A percentile compares a stretch with the other conserved stretches of the same genome.
Evolutionary conservation across 2,329 filamentous ascomycete genomes (phyloP).

Genomic region (Capronia americana): DNA sequence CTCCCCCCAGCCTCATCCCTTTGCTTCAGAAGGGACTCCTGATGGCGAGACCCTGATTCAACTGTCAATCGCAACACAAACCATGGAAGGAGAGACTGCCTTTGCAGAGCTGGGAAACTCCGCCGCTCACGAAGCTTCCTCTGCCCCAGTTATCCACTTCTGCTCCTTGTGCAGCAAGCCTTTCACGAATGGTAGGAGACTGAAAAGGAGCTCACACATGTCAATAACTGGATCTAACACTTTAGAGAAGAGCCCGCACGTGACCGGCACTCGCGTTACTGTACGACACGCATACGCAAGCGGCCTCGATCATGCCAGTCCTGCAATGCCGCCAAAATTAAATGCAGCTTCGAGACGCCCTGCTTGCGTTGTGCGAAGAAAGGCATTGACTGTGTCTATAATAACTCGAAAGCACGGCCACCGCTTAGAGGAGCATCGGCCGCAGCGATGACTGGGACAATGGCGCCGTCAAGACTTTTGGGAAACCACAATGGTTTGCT

Average conservation of each 20-base stretch:
- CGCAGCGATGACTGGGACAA: too few species aligned
- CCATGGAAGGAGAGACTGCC: neutral
- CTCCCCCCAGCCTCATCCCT: neutral
- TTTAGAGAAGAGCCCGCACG: constrained; percentile 24
- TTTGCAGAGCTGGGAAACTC: neutral
- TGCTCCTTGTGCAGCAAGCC: constrained; percentile 6
- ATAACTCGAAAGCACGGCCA: neutral
- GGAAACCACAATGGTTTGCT: neutral
- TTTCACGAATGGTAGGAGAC: constrained; percentile 6
- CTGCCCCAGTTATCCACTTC: neutral
- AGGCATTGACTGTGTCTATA: constrained; percentile 38
- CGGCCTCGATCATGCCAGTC: constrained; percentile 37
- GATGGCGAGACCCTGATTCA: neutral
- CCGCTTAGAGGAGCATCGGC: neutral
- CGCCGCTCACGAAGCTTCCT: neutral
- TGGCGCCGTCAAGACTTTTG: neutral
- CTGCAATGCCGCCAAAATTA: constrained; percentile 39
- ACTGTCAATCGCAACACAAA: neutral
- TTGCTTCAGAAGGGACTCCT: neutral
- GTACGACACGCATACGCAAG: constrained; percentile 32
- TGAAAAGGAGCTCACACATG: neutral
- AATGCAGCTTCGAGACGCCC: constrained; percentile 38
- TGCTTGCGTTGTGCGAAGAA: constrained; percentile 38
- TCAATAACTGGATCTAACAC: neutral
- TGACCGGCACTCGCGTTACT: constrained; percentile 39